A percentile compares a stretch with the other conserved stretches of the same genome.
Evolutionary conservation across 352 stramenopile genomes (phyloP).

Genomic region (Pythium rishiriense): DNA sequence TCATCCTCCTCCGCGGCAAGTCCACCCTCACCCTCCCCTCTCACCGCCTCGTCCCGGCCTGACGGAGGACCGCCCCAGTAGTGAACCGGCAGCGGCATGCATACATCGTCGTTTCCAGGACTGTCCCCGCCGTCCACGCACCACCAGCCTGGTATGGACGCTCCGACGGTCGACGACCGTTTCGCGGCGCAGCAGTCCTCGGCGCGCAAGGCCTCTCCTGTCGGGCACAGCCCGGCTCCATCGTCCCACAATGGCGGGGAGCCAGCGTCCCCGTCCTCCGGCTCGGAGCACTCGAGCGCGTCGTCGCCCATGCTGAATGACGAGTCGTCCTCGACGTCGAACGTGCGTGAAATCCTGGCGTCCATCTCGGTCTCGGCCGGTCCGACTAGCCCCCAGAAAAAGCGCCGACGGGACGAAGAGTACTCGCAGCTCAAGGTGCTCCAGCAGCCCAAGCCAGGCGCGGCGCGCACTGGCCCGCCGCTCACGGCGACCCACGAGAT

Average conservation of each 20-base stretch:
- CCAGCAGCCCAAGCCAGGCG: slow-evolving; percentile 15
- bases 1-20: not conserved
- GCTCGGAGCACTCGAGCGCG: slow-evolving; percentile 17
- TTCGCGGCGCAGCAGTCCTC: not conserved
- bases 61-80: not conserved
- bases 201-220: slow-evolving; percentile 5
- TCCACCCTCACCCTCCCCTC: too few relatives aligned
- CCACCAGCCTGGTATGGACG: not conserved
- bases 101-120: not conserved
- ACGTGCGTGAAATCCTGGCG: slow-evolving; percentile 20
- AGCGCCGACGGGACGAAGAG: slow-evolving; percentile 21
- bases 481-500: slow-evolving; percentile 46
- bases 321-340: not conserved
- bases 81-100: not conserved
- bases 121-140: not conserved
- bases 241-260: not conserved
- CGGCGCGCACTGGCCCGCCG: slow-evolving; percentile 8
- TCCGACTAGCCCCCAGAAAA: slow-evolving; percentile 15
- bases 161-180: not conserved
- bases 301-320: slow-evolving; percentile 9
- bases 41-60: not conserved
- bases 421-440: slow-evolving; percentile 19
- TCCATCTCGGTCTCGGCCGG: slow-evolving; percentile 15
- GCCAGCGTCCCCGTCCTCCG: slow-evolving; percentile 8
- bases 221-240: not conserved